A percentile compares a stretch with the other conserved stretches of the same genome.
Conservation (phyloP, 192 early-diverging fungal species). For the Backusella circina region DNA sequence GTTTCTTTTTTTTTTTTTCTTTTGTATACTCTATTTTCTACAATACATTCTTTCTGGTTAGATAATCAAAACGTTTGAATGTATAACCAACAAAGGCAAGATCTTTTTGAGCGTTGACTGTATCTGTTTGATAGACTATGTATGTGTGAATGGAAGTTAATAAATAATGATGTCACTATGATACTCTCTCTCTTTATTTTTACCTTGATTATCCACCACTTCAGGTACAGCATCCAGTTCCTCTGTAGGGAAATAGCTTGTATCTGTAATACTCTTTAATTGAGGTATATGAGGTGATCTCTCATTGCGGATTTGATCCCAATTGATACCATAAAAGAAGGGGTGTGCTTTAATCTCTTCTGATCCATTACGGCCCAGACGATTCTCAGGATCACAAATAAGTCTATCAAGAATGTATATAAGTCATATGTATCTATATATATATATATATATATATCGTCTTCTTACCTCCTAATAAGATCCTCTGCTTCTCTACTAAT, state of each 20-base stretch:
- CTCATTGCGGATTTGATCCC: slow-evolving; percentile 77
- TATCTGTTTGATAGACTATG: slow-evolving; percentile 15
- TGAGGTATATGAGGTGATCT: slow-evolving; percentile 93
- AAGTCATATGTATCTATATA: neutral
- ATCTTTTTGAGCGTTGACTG: slow-evolving; percentile 70
- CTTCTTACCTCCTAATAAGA: slow-evolving; percentile 74
- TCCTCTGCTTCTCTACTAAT: slow-evolving; percentile 90
- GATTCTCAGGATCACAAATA: slow-evolving; percentile 81
- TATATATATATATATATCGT: no score
- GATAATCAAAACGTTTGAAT: slow-evolving; percentile 88
- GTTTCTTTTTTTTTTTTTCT: neutral
- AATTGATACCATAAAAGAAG: slow-evolving; percentile 93
- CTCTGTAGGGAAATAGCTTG: slow-evolving; percentile 96
- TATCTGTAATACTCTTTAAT: slow-evolving; percentile 93
- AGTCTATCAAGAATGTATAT: slow-evolving; percentile 44
- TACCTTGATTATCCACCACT: slow-evolving; percentile 20
- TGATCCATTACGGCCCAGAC: slow-evolving; percentile 81
- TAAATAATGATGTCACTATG: no score
- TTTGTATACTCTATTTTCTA: slow-evolving; percentile 3
- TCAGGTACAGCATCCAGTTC: slow-evolving; percentile 80
- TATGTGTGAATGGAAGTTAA: no score
- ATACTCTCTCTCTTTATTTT: no score
- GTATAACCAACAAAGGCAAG: slow-evolving; percentile 99
- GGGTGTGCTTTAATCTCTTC: slow-evolving; percentile 89
- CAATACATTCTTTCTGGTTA: slow-evolving; percentile 64